Base-by-base conservation (phyloP, 2,329 filamentous ascomycete genomes). In the Monilinia fructicola region DNA sequence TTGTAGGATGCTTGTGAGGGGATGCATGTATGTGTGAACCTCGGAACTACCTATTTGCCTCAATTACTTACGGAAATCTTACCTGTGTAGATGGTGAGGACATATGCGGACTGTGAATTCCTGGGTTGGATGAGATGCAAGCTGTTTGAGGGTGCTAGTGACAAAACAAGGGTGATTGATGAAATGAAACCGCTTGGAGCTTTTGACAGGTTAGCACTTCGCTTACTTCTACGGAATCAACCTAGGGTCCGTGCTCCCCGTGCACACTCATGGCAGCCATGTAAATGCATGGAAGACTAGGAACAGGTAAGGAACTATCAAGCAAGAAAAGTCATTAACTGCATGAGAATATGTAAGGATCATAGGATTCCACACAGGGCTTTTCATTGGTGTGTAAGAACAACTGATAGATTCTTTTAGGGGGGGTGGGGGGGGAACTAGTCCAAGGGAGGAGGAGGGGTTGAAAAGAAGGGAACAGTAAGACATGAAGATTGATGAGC, bases 171-270 rank as follows among this genome's bases (percentile, higher is more conserved):
- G 64, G 48, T 66, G 60, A 52, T 54, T 61, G 28, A 40, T 55
- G 64, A 54, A 71, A 69, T 71, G 70, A 71, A 71, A 72, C 70
- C 70, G 71, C 71, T 70, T 69, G 64, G 67, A 67, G 63, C 63
- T 64, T 67, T 38, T 61, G 67, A 64, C 61, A 67, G 65, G 63
- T 54, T 60, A 67, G 53, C 58, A 65, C 64, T 58, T 61, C 31
- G 55, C 64, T 61, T 48, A 44, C 21, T 38, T 35, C 26, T n/a
- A 44, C 18, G 21, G 54, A 67, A 48, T 54, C 60, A 38, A 63
- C 46, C 62, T 64, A 65, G 63, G 67, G 68, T 67, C 60, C 62
- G 56, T 56, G 68, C 58, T 70, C 56, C 68, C 69, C 68, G 68
- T 71, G 69, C 69, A 59, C 58, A 60, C 50, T 50, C 21, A 44